Conservation (phyloP, 176 grass and related monocot genomes). For the Leersia perrieri region DNA sequence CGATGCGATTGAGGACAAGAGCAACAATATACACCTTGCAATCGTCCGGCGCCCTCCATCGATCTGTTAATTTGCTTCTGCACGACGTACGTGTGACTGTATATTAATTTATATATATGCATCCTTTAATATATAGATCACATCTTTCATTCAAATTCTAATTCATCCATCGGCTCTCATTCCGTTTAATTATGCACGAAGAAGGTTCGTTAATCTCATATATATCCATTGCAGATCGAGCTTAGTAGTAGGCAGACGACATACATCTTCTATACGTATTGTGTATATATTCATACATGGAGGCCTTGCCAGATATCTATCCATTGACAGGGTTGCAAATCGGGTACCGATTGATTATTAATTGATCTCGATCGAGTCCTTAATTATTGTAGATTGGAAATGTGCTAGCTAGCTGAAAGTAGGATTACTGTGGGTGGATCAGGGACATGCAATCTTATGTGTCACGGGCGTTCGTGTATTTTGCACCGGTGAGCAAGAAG, state of each 20-base stretch:
- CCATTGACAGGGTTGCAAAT: constrained; percentile 69
- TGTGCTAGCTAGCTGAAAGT: no score
- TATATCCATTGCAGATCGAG: not conserved
- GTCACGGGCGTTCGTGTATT: constrained; percentile 73
- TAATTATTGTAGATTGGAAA: no score
- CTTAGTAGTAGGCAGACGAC: not conserved
- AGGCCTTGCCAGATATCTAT: constrained; percentile 57
- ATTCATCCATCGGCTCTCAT: not conserved
- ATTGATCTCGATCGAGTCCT: not conserved
- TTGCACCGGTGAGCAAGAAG: constrained; percentile 73
- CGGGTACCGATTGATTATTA: no score
- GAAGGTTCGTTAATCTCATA: no score
- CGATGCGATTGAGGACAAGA: not conserved
- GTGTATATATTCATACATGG: constrained; percentile 4
- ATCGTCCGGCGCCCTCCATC: not conserved
- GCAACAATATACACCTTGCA: not conserved
- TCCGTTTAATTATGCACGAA: not conserved
- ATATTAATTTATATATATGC: no score
- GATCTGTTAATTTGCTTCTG: not conserved
- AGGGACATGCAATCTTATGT: constrained; percentile 92
- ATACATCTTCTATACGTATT: not conserved
- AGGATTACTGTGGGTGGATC: not conserved
- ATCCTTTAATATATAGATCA: no score
- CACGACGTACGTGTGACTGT: not conserved
- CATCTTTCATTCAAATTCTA: no score